Evolutionary conservation across 306 rosid species (phyloP), one percentile per base, ranked within the genome.

Genomic region (Vicia faba): DNA sequence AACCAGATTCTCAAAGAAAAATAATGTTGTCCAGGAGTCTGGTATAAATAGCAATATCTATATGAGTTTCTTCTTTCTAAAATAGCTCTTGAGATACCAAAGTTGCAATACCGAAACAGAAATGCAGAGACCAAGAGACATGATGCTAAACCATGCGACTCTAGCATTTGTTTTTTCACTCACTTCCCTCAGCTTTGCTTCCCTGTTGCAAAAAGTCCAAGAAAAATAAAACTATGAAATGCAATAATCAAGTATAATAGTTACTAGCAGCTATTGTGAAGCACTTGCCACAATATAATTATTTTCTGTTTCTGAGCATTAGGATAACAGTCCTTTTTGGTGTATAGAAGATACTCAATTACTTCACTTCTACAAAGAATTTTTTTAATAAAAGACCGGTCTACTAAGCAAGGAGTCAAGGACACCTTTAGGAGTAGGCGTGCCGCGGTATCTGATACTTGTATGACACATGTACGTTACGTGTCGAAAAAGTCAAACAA

Each of bases 1-100:
- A 46, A 46, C 58, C 11, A 20, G 31, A 51, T 20, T 51, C 31
- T 51, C n/a, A 11, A 51, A 51, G 25, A 51, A 20, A 49, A 50
- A 9, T 9, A 18, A 11, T 19, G 3, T 9, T 50, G 28, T 50
- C 20, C 2, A 50, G n/a, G 20, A 50, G 12, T 45, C 8, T 50
- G 6, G 4, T 2, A 29, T 5, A 65, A 3, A 62, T 41, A 69
- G 48, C 53, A 56, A 26, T 14, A 51, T 62, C 72, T 83, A 86
- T 70, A 86, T 86, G 62, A 86, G 91, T 72, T 86, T 86, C 83
- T 86, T 86, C 88, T 83, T 86, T 44, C 4, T 70, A 31, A 81
- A 81, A 55, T 15, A 84, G 40, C 65, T 59, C 72, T 79, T 69
- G 40, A 82, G 62, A 66, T 82, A 23, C 77, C 71, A 79, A 28